Base-by-base conservation (phyloP, 1,284 basidiomycete genomes). In the Apiotrichum gamsii region DNA sequence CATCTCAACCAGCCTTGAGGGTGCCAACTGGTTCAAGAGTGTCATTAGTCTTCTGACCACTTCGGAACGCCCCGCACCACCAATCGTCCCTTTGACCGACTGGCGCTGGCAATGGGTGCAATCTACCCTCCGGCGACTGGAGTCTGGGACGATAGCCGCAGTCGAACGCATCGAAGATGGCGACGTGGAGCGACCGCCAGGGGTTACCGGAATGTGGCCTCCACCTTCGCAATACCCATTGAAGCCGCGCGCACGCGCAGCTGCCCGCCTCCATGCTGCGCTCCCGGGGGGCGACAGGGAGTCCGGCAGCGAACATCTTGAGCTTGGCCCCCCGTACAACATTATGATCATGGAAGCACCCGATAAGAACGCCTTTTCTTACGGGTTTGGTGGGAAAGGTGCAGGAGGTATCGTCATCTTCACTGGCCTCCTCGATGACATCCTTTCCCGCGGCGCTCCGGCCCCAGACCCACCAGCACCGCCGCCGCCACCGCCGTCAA, bases 351-450 rank as follows among this genome's bases (percentile, higher is more conserved):
- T 90, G 44, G 85, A 91, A 50, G 81, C 82, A 48, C 82, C 87
- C 0, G 82, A 84, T 42, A 23, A 78, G 78, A 94, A 91, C 61
- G 90, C 90, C 2, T 90, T 94, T 64, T 88, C 85, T 1, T 91
- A 90, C 64, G 89, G 90, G 1, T 93, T 93, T 59, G 90, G 90
- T 13, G 85, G 86, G 2, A 80, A 88, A 60, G 87, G 89, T 21
- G 87, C 84, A 0, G 88, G 87, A 43, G 90, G 90, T 2, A 80
- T 94, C 47, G 90, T 94, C 41, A 81, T 94, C 3, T 91, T 87
- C 66, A 87, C 85, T 5, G 90, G 89, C 8, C 86, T 91, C 69
- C 65, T 93, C 38, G 85, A 91, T 62, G 81, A 87, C 38, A 82
- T 91, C 36, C 74, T 91, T 35, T 67, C 78, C 35, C 77, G 77